These are phyloP conservation scores for Thelonectria rubi DNA, from an alignment of 2,329 filamentous ascomycete genomes.

Conservation along the genomic window DNA sequence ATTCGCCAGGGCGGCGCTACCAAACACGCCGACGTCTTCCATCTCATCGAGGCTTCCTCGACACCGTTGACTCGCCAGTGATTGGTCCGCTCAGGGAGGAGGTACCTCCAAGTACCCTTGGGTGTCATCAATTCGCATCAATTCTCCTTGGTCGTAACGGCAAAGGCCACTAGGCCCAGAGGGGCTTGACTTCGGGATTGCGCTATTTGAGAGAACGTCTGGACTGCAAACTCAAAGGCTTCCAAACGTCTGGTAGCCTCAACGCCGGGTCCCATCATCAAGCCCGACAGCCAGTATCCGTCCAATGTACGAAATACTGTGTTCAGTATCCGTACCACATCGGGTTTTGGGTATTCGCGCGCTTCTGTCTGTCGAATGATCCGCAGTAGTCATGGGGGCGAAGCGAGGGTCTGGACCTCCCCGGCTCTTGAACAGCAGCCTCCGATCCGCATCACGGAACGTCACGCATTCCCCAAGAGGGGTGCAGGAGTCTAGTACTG, in stretches of 20 bases:
- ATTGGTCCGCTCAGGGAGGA: conserved; percentile 3
- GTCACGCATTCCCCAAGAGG: conserved; percentile 13
- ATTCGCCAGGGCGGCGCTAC: not conserved
- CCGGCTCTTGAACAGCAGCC: conserved; percentile 2
- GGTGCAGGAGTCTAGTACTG: not conserved
- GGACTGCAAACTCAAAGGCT: conserved; percentile 6
- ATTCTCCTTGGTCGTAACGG: conserved; percentile 28
- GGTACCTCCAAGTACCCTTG: conserved; percentile 36
- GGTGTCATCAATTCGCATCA: conserved; percentile 34
- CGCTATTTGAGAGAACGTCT: conserved; percentile 30
- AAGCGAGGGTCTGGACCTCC: conserved; percentile 14
- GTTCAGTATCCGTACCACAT: conserved; percentile 6
- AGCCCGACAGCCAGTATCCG: too few species aligned
- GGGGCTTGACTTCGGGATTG: conserved; percentile 29
- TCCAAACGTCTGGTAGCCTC: conserved; percentile 7
- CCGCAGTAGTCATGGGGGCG: conserved; percentile 12
- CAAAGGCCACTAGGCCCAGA: conserved; percentile 32
- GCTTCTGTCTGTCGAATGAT: conserved; percentile 27
- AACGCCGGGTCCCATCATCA: too few species aligned
- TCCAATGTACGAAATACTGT: too few species aligned
- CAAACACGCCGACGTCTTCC: conserved; percentile 1
- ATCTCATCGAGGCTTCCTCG: not conserved
- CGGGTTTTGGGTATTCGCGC: conserved; percentile 13
- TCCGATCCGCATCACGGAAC: conserved; percentile 16
- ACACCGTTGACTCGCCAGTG: not conserved